phyloP scores from a whole-genome alignment of 2,329 filamentous ascomycete species.

The Rosellinia necatrix region DNA sequence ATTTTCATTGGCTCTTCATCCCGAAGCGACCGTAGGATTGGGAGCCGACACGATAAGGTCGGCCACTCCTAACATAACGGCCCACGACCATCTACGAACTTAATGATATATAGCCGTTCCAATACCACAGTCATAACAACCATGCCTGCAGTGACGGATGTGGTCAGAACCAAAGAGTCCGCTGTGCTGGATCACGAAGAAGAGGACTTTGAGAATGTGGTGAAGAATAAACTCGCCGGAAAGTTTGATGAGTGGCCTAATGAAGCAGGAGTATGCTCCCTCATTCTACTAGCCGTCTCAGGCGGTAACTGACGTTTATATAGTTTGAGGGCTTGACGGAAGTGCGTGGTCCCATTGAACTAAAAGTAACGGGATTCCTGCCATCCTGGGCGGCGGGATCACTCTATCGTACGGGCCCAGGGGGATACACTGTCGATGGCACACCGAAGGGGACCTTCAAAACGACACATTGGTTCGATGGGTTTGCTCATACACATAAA shows the following conservation, averaged over 20 bases:
- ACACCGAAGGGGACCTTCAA: constrained; percentile 63
- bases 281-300: not conserved
- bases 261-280: constrained; percentile 50
- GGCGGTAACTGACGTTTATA: constrained; percentile 13
- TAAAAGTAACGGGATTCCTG: constrained; percentile 68
- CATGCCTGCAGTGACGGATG: not conserved
- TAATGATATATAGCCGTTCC: not conserved
- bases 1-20: no score
- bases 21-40: no score
- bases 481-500: constrained; percentile 71
- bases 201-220: constrained; percentile 33
- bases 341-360: constrained; percentile 65
- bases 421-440: constrained; percentile 63
- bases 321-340: constrained; percentile 73
- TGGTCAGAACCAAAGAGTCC: not conserved
- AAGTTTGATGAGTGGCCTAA: constrained; percentile 54
- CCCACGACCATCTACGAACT: not conserved
- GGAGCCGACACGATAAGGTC: no score
- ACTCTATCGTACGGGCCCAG: constrained; percentile 76
- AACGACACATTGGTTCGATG: constrained; percentile 81
- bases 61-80: no score
- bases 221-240: constrained; percentile 25
- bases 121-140: not conserved
- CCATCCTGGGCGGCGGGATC: constrained; percentile 73
- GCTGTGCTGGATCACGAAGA: constrained; percentile 19